Conservation (phyloP, 2,329 filamentous ascomycete genomes). For the Diaporthe sp. region DNA sequence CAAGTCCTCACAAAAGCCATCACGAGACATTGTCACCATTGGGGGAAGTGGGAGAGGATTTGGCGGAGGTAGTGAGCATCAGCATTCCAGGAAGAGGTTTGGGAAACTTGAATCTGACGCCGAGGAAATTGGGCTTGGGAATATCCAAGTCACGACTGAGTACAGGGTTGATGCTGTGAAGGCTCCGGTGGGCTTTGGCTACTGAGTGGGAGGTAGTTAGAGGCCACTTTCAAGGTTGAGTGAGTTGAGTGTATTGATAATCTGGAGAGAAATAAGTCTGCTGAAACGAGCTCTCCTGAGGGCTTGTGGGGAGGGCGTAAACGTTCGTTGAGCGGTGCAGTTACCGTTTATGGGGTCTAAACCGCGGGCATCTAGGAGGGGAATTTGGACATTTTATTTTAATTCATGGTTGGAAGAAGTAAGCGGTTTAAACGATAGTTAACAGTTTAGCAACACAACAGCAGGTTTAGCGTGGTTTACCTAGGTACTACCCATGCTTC, state of each 20-base stretch:
- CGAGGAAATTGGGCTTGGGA: background rate
- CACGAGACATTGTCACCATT: constrained; percentile 1
- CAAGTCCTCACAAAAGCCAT: background rate
- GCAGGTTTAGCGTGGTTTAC: background rate
- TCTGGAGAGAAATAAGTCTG: background rate
- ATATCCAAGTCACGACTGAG: background rate
- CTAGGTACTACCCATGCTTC: background rate
- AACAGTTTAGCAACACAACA: background rate
- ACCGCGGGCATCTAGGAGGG: background rate
- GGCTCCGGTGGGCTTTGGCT: background rate
- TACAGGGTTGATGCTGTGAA: background rate
- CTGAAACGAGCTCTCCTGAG: background rate
- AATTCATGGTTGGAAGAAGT: background rate
- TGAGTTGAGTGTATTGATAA: background rate
- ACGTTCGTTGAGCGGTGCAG: background rate
- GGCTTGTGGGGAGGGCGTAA: background rate
- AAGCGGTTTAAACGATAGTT: background rate
- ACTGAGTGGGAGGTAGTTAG: background rate
- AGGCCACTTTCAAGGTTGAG: background rate
- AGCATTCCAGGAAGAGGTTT: background rate
- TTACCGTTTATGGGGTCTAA: background rate
- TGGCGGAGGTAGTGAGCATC: background rate
- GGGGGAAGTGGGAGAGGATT: background rate
- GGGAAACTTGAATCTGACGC: background rate
- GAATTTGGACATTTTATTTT: background rate